These are phyloP conservation scores for Eucalyptus grandis DNA, from an alignment of 345 rosid genomes.

Conservation along the genomic window DNA sequence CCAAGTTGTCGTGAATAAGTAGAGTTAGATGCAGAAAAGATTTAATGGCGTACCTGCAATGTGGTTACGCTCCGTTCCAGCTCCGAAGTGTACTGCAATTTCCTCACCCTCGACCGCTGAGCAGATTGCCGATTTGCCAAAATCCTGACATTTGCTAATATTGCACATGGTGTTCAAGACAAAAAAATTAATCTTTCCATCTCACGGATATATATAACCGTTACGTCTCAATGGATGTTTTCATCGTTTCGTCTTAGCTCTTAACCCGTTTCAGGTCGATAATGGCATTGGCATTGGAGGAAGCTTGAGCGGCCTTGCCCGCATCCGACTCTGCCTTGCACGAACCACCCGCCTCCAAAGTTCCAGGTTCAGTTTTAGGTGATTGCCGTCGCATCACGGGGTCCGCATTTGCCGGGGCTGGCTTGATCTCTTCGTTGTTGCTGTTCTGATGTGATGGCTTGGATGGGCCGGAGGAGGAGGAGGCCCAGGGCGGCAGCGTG, in stretches of 20 bases:
- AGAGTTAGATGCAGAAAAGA: background rate
- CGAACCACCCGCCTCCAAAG: conserved; percentile 20
- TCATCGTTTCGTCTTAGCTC: conserved; percentile 10
- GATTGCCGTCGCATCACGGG: background rate
- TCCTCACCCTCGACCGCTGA: conserved; percentile 60
- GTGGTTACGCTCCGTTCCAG: conserved; percentile 61
- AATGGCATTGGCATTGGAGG: conserved; percentile 9
- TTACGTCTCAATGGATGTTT: background rate
- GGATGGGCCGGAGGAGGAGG: conserved; percentile 28
- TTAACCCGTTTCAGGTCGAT: conserved; percentile 50
- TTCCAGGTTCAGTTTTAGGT: conserved; percentile 23
- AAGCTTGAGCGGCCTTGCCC: background rate
- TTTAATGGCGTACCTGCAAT: conserved; percentile 20
- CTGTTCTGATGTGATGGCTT: conserved; percentile 57
- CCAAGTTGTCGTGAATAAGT: background rate
- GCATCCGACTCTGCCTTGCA: conserved; percentile 9
- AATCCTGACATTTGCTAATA: conserved; percentile 21
- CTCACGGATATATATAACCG: background rate
- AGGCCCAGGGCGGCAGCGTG: background rate
- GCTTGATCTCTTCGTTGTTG: conserved; percentile 32
- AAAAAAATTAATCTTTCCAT: background rate
- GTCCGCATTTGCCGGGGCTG: background rate
- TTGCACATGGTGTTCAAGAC: background rate
- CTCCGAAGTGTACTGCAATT: conserved; percentile 43
- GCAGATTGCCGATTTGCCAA: conserved; percentile 58